Conservation (phyloP, 768 basidiomycete genomes). For the Inosperma sp. region DNA sequence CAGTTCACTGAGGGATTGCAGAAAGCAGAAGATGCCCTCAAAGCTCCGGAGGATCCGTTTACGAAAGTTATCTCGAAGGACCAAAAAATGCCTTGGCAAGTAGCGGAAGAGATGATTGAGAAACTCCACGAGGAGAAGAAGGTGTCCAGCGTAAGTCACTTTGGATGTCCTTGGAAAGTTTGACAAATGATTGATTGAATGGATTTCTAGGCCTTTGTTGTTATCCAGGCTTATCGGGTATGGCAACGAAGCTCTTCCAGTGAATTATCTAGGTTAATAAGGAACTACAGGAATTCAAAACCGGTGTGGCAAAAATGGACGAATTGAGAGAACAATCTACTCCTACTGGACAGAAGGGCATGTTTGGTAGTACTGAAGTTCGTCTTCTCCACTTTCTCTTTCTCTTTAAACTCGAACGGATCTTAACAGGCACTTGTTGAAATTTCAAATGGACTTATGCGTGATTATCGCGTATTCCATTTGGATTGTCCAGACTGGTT, state of each 20-base stretch:
- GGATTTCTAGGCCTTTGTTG: no score
- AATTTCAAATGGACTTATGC: no score
- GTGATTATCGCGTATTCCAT: no score
- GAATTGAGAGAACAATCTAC: slow-evolving; percentile 6
- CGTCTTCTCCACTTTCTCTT: neutral
- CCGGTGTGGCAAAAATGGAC: slow-evolving; percentile 27
- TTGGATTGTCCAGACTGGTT: slow-evolving; percentile 31
- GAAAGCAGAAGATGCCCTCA: slow-evolving; percentile 18
- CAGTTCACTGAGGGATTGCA: slow-evolving; percentile 32
- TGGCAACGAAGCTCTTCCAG: neutral
- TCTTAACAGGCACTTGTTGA: slow-evolving; percentile 25
- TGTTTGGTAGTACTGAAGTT: slow-evolving; percentile 14
- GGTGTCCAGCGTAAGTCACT: slow-evolving; percentile 22
- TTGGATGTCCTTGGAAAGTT: neutral
- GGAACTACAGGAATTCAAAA: slow-evolving; percentile 26
- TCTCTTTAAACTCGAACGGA: no score
- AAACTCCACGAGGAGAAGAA: slow-evolving; percentile 17
- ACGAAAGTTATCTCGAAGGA: neutral
- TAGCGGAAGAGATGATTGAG: slow-evolving; percentile 21
- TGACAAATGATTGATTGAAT: no score
- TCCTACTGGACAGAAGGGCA: slow-evolving; percentile 7
- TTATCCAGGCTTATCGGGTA: slow-evolving; percentile 31
- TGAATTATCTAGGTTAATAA: no score
- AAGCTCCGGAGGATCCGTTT: neutral
- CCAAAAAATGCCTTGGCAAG: slow-evolving; percentile 25